These are phyloP conservation scores for Penicillium sp. DNA, from an alignment of 2,329 filamentous ascomycete species.

Conservation along the genomic window DNA sequence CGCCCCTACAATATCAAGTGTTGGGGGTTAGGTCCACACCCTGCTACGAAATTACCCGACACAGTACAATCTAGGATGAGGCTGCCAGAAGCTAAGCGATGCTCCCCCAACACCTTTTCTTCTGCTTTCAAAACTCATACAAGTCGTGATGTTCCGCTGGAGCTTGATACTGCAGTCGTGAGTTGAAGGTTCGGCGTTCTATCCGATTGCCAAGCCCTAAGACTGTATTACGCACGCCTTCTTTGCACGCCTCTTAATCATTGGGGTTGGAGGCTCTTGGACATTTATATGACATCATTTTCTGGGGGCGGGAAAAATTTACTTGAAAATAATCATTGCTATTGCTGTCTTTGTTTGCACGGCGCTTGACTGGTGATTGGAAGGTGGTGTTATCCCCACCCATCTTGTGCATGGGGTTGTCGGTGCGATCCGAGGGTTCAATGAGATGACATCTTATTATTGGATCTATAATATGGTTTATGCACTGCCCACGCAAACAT, in stretches of 20 bases:
- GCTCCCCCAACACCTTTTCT: not conserved
- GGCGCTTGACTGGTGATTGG: not conserved
- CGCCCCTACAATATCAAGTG: not conserved
- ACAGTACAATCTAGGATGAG: not conserved
- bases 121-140: too few relatives aligned
- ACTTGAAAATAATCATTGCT: not conserved
- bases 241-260: not conserved
- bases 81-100: not conserved
- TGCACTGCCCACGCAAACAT: not conserved
- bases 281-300: constrained; percentile 1
- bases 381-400: not conserved
- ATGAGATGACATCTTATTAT: not conserved
- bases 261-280: not conserved
- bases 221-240: not conserved
- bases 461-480: not conserved
- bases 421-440: not conserved
- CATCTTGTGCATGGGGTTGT: not conserved
- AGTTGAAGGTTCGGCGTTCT: not conserved
- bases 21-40: not conserved
- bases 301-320: not conserved
- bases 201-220: not conserved
- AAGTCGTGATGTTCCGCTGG: too few relatives aligned
- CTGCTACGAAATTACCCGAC: not conserved
- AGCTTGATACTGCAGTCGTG: not conserved
- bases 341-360: not conserved